These are phyloP conservation scores for Ambrosiella beaveri DNA, from an alignment of 2,329 filamentous ascomycete species.

Conservation along the genomic window DNA sequence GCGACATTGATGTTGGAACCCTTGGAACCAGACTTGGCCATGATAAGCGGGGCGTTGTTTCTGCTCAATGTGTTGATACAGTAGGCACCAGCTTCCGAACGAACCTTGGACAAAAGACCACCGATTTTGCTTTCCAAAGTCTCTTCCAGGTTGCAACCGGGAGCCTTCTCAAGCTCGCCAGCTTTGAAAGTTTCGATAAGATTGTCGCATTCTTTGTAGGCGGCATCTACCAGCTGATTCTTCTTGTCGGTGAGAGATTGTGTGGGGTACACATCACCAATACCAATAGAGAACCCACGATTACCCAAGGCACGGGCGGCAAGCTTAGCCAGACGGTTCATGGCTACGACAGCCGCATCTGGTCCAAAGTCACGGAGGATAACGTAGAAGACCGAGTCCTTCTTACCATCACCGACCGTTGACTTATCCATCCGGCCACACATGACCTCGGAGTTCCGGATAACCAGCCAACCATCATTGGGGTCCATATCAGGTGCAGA, in stretches of 20 bases:
- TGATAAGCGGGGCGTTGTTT: slow-evolving; percentile 84
- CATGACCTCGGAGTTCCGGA: slow-evolving; percentile 94
- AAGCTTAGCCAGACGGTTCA: slow-evolving; percentile 85
- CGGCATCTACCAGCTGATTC: slow-evolving; percentile 54
- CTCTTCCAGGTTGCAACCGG: slow-evolving; percentile 80
- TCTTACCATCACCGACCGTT: slow-evolving; percentile 92
- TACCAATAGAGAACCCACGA: slow-evolving; percentile 88
- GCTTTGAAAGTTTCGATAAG: slow-evolving; percentile 65
- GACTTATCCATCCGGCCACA: slow-evolving; percentile 96
- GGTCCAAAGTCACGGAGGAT: slow-evolving; percentile 90
- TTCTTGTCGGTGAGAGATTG: slow-evolving; percentile 54
- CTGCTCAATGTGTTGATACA: slow-evolving; percentile 81
- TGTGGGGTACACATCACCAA: slow-evolving; percentile 83
- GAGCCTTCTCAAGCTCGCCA: slow-evolving; percentile 66
- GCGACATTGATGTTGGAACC: slow-evolving; percentile 96
- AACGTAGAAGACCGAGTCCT: slow-evolving; percentile 93
- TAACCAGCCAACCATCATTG: slow-evolving; percentile 78
- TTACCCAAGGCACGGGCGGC: slow-evolving; percentile 80
- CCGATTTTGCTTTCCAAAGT: slow-evolving; percentile 84
- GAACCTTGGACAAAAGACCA: slow-evolving; percentile 78
- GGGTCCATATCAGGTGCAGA: slow-evolving; percentile 55
- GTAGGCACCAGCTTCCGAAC: slow-evolving; percentile 75
- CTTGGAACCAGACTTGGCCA: slow-evolving; percentile 95
- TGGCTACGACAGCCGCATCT: slow-evolving; percentile 70
- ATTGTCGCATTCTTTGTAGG: slow-evolving; percentile 68